phyloP scores from a whole-genome alignment of 495 filamentous ascomycete genomes.

The Sporormia fimetaria region DNA sequence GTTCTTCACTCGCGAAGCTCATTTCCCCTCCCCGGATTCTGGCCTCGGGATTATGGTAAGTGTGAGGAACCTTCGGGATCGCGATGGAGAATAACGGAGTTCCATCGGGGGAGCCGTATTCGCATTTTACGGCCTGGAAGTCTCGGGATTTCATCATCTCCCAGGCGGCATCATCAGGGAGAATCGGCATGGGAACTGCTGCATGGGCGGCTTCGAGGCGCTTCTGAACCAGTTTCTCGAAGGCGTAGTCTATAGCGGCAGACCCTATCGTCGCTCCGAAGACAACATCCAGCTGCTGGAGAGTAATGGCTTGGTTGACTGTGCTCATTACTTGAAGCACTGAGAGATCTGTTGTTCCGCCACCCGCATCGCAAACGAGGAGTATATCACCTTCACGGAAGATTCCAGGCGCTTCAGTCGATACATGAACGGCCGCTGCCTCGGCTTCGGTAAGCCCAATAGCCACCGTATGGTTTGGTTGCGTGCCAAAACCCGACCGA shows the following conservation, averaged over 20 bases:
- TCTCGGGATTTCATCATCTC: slow-evolving; percentile 30
- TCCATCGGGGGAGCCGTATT: slow-evolving; percentile 32
- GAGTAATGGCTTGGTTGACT: slow-evolving; percentile 23
- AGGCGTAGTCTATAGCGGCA: slow-evolving; percentile 27
- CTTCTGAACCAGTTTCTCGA: slow-evolving; percentile 24
- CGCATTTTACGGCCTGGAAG: slow-evolving; percentile 31
- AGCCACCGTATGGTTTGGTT: slow-evolving; percentile 36
- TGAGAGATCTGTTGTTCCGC: slow-evolving; percentile 39
- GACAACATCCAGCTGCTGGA: slow-evolving; percentile 37
- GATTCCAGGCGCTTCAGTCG: slow-evolving; percentile 32
- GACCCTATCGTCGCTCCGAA: slow-evolving; percentile 28
- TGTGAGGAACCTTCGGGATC: slow-evolving; percentile 30
- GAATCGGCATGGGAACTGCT: slow-evolving; percentile 10
- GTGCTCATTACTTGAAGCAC: slow-evolving; percentile 25
- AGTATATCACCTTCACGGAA: slow-evolving; percentile 37
- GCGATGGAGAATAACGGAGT: slow-evolving; percentile 28
- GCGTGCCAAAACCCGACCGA: slow-evolving; percentile 41
- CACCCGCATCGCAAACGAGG: slow-evolving; percentile 46
- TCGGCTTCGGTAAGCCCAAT: slow-evolving; percentile 61
- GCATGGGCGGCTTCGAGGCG: slow-evolving; percentile 19
- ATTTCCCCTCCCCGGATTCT: slow-evolving; percentile 37
- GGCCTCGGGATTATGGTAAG: slow-evolving; percentile 32
- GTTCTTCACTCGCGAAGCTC: slow-evolving; percentile 34
- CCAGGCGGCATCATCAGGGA: slow-evolving; percentile 25
- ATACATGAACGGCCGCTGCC: slow-evolving; percentile 50